Evolutionary conservation across 75 land plant species (phyloP).

Genomic region (Selaginella moellendorffii): DNA sequence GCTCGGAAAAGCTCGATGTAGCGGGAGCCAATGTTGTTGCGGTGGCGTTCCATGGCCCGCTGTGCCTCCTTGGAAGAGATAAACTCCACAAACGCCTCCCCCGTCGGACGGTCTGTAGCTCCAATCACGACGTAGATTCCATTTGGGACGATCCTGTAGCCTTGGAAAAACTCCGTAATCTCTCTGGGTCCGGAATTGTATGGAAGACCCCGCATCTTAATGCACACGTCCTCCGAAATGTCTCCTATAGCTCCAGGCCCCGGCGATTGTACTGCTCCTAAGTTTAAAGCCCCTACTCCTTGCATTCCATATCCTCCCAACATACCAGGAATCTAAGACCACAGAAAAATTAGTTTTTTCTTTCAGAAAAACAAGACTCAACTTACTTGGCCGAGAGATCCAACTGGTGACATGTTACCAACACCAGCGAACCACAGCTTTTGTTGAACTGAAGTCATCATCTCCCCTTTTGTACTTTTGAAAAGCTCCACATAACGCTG

Average conservation of each 20-base stretch:
- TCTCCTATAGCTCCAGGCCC: conserved; percentile 10
- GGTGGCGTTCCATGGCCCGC: conserved; percentile 66
- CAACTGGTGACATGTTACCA: conserved; percentile 22
- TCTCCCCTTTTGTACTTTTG: conserved; percentile 32
- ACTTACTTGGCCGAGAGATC: conserved; percentile 21
- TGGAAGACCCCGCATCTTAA: conserved; percentile 70
- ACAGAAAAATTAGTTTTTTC: neutral
- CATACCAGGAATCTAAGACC: conserved; percentile 25
- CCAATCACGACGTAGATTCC: conserved; percentile 46
- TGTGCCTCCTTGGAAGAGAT: conserved; percentile 52
- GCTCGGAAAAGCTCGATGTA: conserved; percentile 30
- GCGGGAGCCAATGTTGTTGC: conserved; percentile 54
- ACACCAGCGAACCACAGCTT: conserved; percentile 29
- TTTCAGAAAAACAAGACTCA: neutral
- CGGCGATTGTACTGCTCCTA: conserved; percentile 11
- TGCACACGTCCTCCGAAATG: conserved; percentile 16
- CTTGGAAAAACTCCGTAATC: conserved; percentile 66
- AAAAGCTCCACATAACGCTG: conserved; percentile 35
- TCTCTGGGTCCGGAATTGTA: conserved; percentile 52
- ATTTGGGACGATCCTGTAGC: conserved; percentile 47
- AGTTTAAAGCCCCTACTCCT: conserved; percentile 19
- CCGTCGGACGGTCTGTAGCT: conserved; percentile 57
- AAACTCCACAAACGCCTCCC: conserved; percentile 87
- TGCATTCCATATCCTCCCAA: conserved; percentile 21
- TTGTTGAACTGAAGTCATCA: conserved; percentile 35